phyloP scores from a whole-genome alignment of 2,329 filamentous ascomycete genomes.

The Tetracladium maxilliforme region DNA sequence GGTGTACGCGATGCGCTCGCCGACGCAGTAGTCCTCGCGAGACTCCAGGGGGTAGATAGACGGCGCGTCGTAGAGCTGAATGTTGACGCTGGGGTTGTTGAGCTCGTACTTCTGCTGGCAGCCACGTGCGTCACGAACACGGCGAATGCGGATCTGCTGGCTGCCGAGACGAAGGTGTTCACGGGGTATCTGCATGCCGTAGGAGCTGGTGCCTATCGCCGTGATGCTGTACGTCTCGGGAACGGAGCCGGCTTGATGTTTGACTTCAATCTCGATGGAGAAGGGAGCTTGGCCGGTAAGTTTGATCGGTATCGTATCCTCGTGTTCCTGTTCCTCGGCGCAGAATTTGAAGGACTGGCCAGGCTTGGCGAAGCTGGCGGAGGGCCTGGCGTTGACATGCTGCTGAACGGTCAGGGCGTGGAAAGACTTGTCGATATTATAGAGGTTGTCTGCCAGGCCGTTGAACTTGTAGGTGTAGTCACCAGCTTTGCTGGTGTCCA shows the following conservation, averaged over 20 bases:
- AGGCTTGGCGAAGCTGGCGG: slow-evolving; percentile 68
- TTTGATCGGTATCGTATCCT: slow-evolving; percentile 78
- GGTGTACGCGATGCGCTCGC: slow-evolving; percentile 84
- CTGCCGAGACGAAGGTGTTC: slow-evolving; percentile 76
- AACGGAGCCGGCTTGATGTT: slow-evolving; percentile 68
- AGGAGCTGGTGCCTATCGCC: slow-evolving; percentile 59
- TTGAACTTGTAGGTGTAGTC: slow-evolving; percentile 77
- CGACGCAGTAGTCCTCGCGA: slow-evolving; percentile 81
- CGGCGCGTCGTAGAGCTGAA: slow-evolving; percentile 86
- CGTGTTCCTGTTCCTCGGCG: slow-evolving; percentile 64
- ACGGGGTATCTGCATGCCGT: slow-evolving; percentile 73
- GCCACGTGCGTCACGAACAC: slow-evolving; percentile 74
- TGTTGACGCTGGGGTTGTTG: slow-evolving; percentile 64
- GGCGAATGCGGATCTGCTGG: slow-evolving; percentile 77
- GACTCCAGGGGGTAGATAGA: slow-evolving; percentile 80
- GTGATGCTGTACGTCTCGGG: slow-evolving; percentile 72
- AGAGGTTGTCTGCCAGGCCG: slow-evolving; percentile 72
- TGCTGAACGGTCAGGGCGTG: slow-evolving; percentile 61
- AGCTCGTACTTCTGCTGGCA: slow-evolving; percentile 68
- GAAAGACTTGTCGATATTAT: slow-evolving; percentile 58
- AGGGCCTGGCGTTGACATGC: slow-evolving; percentile 69
- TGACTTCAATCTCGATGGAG: slow-evolving; percentile 81
- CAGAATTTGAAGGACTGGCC: slow-evolving; percentile 95
- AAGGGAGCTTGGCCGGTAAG: slow-evolving; percentile 79
- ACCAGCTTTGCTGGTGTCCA: slow-evolving; percentile 77